phyloP scores from a whole-genome alignment of 1,139 yeast genomes.

The Nematodospora anomalae region DNA sequence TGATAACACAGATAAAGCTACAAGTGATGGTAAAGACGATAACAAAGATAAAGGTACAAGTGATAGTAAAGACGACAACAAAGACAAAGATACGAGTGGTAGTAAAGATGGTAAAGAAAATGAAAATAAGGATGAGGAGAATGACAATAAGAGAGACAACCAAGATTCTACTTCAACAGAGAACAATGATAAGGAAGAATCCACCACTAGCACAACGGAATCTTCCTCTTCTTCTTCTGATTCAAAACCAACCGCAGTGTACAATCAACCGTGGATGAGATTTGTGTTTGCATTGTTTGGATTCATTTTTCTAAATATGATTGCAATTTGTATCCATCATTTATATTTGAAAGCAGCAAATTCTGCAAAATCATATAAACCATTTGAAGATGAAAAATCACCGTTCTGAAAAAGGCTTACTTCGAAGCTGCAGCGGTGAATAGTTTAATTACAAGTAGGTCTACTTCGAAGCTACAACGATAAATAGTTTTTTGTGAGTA shows the following conservation, averaged over 20 bases:
- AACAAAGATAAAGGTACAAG: conserved; percentile 1
- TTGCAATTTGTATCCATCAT: conserved; percentile 40
- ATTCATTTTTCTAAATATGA: conserved; percentile 31
- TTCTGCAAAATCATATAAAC: conserved; percentile 32
- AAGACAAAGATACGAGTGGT: conserved; percentile 1
- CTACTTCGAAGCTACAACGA: too few species aligned
- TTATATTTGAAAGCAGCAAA: conserved; percentile 30
- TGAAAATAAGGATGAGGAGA: conserved; percentile 1
- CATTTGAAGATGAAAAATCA: conserved; percentile 37
- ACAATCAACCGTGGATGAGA: conserved; percentile 22
- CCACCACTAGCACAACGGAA: conserved; percentile 2
- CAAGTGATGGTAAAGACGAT: conserved; percentile 3
- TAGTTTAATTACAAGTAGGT: too few species aligned
- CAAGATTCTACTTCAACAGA: conserved; percentile 3
- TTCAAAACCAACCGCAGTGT: conserved; percentile 13
- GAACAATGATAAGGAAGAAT: conserved; percentile 1
- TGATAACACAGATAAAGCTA: conserved; percentile 1
- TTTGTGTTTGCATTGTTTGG: conserved; percentile 33
- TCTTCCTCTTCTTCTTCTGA: neutral
- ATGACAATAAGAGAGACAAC: conserved; percentile 2
- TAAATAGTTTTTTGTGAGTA: too few species aligned
- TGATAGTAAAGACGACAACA: conserved; percentile 2
- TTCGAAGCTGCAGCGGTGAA: too few species aligned
- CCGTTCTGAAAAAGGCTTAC: conserved; percentile 26
- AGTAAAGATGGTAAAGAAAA: conserved; percentile 1